Evolutionary conservation across 2,329 filamentous ascomycete species (phyloP).

Genomic region (Microdochium bolleyi): DNA sequence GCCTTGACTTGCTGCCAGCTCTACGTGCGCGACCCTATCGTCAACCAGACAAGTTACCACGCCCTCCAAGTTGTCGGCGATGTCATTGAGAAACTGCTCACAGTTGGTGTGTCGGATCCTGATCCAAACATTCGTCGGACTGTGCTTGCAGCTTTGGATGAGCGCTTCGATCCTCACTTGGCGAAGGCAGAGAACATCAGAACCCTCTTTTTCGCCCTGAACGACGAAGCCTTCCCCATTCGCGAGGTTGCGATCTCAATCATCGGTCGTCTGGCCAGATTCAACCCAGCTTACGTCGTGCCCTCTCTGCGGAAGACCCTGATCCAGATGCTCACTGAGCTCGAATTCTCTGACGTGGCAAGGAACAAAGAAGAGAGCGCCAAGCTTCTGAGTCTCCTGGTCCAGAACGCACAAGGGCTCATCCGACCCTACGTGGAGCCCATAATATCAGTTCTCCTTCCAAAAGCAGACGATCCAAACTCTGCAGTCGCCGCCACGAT

Average conservation of each 20-base stretch:
- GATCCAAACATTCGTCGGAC: constrained; percentile 84
- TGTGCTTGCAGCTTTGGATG: constrained; percentile 81
- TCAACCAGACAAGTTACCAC: constrained; percentile 95
- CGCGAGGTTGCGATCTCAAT: constrained; percentile 93
- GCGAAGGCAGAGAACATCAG: constrained; percentile 96
- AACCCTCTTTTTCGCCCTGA: constrained; percentile 88
- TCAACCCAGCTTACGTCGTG: constrained; percentile 96
- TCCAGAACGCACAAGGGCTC: constrained; percentile 84
- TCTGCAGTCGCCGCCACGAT: constrained; percentile 89
- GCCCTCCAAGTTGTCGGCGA: constrained; percentile 96
- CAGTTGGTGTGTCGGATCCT: constrained; percentile 87
- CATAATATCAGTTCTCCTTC: constrained; percentile 89
- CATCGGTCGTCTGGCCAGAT: constrained; percentile 82
- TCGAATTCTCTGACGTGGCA: constrained; percentile 91
- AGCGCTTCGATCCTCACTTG: constrained; percentile 92
- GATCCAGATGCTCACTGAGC: constrained; percentile 90
- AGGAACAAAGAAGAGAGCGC: constrained; percentile 96
- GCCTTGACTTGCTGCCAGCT: constrained; percentile 96
- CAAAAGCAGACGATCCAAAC: constrained; percentile 80
- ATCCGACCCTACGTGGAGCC: constrained; percentile 97
- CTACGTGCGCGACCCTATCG: constrained; percentile 92
- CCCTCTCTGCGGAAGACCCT: constrained; percentile 90
- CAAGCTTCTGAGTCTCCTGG: constrained; percentile 83
- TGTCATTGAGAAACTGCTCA: constrained; percentile 93
- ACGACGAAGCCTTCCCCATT: constrained; percentile 89